Percentiles rank a stretch among this genome's conserved stretches.
These are phyloP conservation scores for Paraphoma chrysanthemicola DNA, from an alignment of 2,329 filamentous ascomycete genomes.

Conservation along the genomic window DNA sequence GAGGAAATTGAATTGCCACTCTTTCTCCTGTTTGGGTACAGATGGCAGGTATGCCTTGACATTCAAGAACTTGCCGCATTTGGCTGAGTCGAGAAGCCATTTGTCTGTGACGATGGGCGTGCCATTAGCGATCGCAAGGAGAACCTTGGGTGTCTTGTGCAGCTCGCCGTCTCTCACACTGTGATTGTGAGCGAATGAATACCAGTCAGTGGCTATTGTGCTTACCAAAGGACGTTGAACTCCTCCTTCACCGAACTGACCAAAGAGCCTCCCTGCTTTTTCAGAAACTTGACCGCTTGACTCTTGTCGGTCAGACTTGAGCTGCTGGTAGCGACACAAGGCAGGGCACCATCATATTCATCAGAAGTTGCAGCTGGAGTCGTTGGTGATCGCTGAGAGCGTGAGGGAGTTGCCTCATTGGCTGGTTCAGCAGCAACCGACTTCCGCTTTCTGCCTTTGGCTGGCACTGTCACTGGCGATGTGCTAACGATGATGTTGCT, in stretches of 20 bases:
- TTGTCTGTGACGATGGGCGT: slow-evolving; percentile 55
- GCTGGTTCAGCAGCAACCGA: slow-evolving; percentile 1
- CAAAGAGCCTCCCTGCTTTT: slow-evolving; percentile 35
- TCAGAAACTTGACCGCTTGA: slow-evolving; percentile 42
- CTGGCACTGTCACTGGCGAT: slow-evolving; percentile 2
- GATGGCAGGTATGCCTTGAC: slow-evolving; percentile 42
- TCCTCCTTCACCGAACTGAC: slow-evolving; percentile 40
- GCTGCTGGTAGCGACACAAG: slow-evolving; percentile 44
- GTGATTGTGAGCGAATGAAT: background rate
- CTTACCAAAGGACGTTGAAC: slow-evolving; percentile 45
- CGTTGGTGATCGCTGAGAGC: slow-evolving; percentile 27
- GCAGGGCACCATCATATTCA: slow-evolving; percentile 31
- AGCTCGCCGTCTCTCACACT: slow-evolving; percentile 50
- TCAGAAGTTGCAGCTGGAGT: slow-evolving; percentile 9
- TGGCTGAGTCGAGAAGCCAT: slow-evolving; percentile 53
- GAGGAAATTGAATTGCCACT: slow-evolving; percentile 48
- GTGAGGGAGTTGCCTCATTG: slow-evolving; percentile 15
- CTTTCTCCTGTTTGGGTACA: slow-evolving; percentile 43
- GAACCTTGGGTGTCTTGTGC: slow-evolving; percentile 54
- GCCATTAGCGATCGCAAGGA: slow-evolving; percentile 52
- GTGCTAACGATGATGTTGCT: slow-evolving; percentile 12
- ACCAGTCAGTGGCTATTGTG: background rate
- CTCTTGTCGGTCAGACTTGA: slow-evolving; percentile 33
- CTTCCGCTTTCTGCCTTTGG: slow-evolving; percentile 18
- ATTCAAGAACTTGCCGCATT: slow-evolving; percentile 45